These are phyloP conservation scores for Saccharomyces hybrid DNA, from an alignment of 1,139 yeast species.

Conservation along the genomic window DNA sequence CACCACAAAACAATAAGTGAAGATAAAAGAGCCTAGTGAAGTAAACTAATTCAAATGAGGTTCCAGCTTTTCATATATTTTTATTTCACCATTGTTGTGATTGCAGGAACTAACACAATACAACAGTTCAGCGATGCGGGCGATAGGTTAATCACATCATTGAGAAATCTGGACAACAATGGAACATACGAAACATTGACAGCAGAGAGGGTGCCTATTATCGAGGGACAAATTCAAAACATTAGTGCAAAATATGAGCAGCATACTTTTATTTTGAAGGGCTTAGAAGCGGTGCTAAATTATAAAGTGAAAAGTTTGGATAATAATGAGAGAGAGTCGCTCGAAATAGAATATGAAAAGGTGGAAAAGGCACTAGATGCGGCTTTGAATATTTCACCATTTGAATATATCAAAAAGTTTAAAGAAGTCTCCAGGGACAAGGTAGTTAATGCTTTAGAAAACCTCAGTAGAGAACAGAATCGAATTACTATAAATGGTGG, in stretches of 20 bases:
- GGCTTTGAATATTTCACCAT: not conserved
- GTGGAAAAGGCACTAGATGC: not conserved
- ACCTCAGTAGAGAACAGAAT: not conserved
- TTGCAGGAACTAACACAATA: not conserved
- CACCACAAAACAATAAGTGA: not conserved
- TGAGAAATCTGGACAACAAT: not conserved
- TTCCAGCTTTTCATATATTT: not conserved
- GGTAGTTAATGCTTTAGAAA: not conserved
- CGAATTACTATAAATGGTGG: not conserved
- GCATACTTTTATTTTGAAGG: not conserved
- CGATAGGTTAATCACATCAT: not conserved
- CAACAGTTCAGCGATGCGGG: not conserved
- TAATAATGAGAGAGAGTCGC: not conserved
- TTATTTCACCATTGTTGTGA: not conserved
- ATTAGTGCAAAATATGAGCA: not conserved
- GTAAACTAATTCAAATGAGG: not conserved
- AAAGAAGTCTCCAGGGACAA: not conserved
- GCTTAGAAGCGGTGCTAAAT: not conserved
- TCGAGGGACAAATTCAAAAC: not conserved
- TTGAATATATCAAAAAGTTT: not conserved
- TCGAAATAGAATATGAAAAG: not conserved
- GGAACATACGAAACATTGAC: not conserved
- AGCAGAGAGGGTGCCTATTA: not conserved
- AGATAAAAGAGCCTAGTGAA: not conserved
- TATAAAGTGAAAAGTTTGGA: not conserved